Evolutionary conservation across 345 rosid genomes (phyloP).

Genomic region (Hibiscus syriacus): DNA sequence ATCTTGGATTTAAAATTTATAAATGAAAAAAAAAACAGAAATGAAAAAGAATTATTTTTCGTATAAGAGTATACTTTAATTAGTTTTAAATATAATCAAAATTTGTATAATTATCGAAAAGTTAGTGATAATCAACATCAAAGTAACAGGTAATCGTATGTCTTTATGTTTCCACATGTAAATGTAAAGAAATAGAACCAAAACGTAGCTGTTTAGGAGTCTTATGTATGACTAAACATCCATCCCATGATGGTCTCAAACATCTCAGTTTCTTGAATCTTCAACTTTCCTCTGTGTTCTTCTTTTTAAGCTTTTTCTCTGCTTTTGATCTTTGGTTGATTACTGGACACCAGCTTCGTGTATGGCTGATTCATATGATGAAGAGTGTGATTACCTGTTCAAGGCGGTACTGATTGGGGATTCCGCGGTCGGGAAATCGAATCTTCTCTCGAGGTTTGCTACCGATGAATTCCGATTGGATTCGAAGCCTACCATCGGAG

Average conservation of each 20-base stretch:
- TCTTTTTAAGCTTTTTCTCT: not conserved
- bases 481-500: too few relatives aligned
- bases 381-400: constrained; percentile 81
- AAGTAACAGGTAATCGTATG: constrained; percentile 7
- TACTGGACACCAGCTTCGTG: not conserved
- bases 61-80: too few relatives aligned
- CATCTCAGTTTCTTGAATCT: not conserved
- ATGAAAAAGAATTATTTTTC: too few relatives aligned
- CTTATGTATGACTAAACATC: not conserved
- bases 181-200: not conserved
- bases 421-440: constrained; percentile 83
- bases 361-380: constrained; percentile 51
- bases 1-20: not conserved
- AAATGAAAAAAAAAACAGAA: not conserved
- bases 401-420: constrained; percentile 80
- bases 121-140: constrained; percentile 4
- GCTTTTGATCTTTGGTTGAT: not conserved
- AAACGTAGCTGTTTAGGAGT: not conserved
- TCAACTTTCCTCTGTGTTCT: not conserved
- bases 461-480: constrained; percentile 67
- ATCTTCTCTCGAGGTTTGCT: constrained; percentile 70
- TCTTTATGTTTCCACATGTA: constrained; percentile 22
- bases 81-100: too few relatives aligned
- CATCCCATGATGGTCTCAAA: not conserved
- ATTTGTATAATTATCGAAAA: too few relatives aligned